These are phyloP conservation scores for Teratosphaeriaceae sp. DNA, from an alignment of 2,329 filamentous ascomycete species.

Conservation along the genomic window DNA sequence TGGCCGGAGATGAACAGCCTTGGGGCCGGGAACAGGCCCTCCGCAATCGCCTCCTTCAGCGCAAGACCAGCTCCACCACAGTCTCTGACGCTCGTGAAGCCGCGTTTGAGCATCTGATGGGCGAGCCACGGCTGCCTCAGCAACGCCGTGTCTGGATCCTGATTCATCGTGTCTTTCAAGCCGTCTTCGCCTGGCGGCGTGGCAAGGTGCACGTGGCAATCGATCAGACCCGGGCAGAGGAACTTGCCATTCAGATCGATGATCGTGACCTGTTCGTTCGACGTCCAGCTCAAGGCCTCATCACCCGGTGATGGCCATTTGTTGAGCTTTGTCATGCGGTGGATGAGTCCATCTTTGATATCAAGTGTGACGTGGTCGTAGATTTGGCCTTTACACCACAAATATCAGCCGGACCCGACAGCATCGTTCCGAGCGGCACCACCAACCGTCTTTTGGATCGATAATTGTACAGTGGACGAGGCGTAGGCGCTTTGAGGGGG, in stretches of 20 bases:
- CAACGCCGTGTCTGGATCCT: conserved; percentile 33
- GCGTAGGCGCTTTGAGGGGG: conserved; percentile 10
- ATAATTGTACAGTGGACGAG: conserved; percentile 14
- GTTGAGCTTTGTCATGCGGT: conserved; percentile 24
- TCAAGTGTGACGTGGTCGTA: conserved; percentile 26
- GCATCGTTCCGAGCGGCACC: no score
- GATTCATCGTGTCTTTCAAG: conserved; percentile 30
- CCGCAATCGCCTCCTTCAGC: conserved; percentile 50
- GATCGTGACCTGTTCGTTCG: conserved; percentile 18
- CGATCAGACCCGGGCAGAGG: conserved; percentile 46
- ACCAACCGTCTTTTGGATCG: conserved; percentile 25
- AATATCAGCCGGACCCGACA: no score
- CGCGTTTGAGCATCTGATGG: conserved; percentile 47
- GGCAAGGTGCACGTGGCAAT: conserved; percentile 46
- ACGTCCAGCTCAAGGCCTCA: conserved; percentile 24
- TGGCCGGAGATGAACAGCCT: conserved; percentile 50
- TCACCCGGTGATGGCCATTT: conserved; percentile 18
- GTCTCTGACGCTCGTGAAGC: conserved; percentile 54
- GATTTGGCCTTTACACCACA: conserved; percentile 6
- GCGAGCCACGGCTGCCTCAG: conserved; percentile 45
- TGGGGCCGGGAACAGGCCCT: conserved; percentile 51
- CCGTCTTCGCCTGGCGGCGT: conserved; percentile 38
- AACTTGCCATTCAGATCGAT: conserved; percentile 41
- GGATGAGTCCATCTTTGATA: conserved; percentile 22
- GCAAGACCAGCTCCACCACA: conserved; percentile 51